Evolutionary conservation across 2,329 filamentous ascomycete species (phyloP).

Genomic region (Cladophialophora psammophila): DNA sequence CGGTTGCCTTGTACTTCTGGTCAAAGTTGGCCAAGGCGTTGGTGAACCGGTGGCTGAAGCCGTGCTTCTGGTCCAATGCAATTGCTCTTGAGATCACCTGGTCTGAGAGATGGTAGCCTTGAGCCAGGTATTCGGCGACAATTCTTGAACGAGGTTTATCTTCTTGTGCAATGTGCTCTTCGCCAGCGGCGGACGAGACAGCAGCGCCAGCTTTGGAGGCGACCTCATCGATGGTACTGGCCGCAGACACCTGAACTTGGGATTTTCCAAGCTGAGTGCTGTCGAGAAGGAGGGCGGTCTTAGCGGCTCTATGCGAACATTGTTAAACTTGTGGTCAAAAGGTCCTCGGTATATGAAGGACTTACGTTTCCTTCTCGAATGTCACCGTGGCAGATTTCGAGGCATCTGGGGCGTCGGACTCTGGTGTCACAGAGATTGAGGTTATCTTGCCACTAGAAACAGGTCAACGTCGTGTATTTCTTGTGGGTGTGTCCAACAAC

Average conservation of each 20-base stretch:
- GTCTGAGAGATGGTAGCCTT: conserved; percentile 86
- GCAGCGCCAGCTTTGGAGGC: conserved; percentile 66
- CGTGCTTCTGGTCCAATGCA: conserved; percentile 87
- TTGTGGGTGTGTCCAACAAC: conserved; percentile 41
- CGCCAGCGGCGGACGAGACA: conserved; percentile 59
- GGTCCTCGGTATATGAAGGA: conserved; percentile 24
- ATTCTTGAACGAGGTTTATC: conserved; percentile 96
- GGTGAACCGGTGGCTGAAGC: conserved; percentile 81
- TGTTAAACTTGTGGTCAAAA: conserved; percentile 3
- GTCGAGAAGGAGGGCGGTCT: conserved; percentile 95
- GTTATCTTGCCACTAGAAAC: conserved; percentile 83
- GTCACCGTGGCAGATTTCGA: conserved; percentile 87
- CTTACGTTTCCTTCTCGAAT: conserved; percentile 89
- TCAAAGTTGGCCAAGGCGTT: conserved; percentile 78
- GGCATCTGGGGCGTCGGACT: conserved; percentile 61
- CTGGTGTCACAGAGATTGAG: conserved; percentile 75
- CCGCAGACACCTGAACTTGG: conserved; percentile 79
- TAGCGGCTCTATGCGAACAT: conserved; percentile 69
- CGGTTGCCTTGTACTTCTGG: conserved; percentile 82
- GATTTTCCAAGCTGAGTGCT: conserved; percentile 87
- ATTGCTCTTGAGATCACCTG: conserved; percentile 82
- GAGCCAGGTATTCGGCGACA: conserved; percentile 93
- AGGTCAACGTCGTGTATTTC: conserved; percentile 5
- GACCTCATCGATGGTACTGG: conserved; percentile 70
- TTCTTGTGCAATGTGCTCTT: conserved; percentile 79